Conservation (phyloP, 768 basidiomycete genomes). For the Trichaptum fuscoviolaceum region DNA sequence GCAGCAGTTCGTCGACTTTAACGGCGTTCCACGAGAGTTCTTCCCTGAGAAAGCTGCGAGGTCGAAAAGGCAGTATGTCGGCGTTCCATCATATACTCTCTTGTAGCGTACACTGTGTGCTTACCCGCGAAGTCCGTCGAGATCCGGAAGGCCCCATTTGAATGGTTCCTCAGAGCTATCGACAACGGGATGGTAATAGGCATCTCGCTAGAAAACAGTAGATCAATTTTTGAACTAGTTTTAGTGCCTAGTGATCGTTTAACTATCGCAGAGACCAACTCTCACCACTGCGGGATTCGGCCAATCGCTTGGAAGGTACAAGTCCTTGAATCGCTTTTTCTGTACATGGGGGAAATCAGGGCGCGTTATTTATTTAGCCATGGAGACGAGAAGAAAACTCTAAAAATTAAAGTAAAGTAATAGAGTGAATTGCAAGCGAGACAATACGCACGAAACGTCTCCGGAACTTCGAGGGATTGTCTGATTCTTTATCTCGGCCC, state of each 20-base stretch:
- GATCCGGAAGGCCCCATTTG: slow-evolving; percentile 95
- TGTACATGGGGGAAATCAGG: slow-evolving; percentile 24
- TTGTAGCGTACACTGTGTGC: slow-evolving; percentile 20
- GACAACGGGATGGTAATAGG: slow-evolving; percentile 88
- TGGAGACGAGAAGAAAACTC: slow-evolving; percentile 9
- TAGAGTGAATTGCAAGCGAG: neutral
- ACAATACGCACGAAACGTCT: slow-evolving; percentile 71
- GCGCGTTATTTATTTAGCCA: slow-evolving; percentile 8
- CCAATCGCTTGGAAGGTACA: slow-evolving; percentile 82
- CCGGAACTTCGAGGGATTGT: slow-evolving; percentile 72
- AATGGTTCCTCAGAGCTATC: slow-evolving; percentile 92
- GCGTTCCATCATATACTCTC: slow-evolving; percentile 1
- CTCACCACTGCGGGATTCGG: slow-evolving; percentile 87
- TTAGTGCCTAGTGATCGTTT: neutral
- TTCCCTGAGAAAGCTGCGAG: slow-evolving; percentile 56
- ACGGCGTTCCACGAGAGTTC: slow-evolving; percentile 78
- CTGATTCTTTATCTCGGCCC: slow-evolving; percentile 75
- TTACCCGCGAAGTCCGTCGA: slow-evolving; percentile 83
- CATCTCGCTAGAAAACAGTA: slow-evolving; percentile 65
- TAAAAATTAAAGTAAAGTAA: neutral
- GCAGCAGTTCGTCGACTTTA: slow-evolving; percentile 87
- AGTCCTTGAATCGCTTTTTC: slow-evolving; percentile 86
- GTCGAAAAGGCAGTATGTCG: slow-evolving; percentile 10
- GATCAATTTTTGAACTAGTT: slow-evolving; percentile 5
- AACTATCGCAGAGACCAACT: slow-evolving; percentile 10